Base-by-base conservation (phyloP, 106 monocot genomes). In the Allium cepa region DNA sequence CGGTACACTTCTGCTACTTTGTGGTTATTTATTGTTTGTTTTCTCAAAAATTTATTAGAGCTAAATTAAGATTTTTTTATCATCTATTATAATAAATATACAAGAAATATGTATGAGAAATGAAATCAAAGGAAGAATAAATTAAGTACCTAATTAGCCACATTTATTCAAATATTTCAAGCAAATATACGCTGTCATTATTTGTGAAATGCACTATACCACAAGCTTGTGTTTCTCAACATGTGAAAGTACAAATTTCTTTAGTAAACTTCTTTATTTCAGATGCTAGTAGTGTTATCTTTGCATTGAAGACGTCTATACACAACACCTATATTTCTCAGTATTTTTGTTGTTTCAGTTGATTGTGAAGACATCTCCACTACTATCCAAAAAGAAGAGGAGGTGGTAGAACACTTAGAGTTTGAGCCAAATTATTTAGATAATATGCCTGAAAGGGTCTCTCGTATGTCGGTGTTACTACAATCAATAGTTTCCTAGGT, bases 181-280 rank as follows among this genome's bases (percentile, higher is more conserved):
- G 17, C 16, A 81, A 83, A 79, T 91, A 87, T 11, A 77, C 59
- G 12, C 74, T 76, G 61, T 91, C 79, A 73, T 91, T 83, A 72
- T 91, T 81, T 8, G 90, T 84, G 70, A 91, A 91, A 68, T 83
- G 74, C 17, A 91, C 78, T 61, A 91, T 91, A 50, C 90, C 86
- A 79, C 86, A 72, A 91, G 81, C 70, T 75, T 86, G 66, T 91
- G 86, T 52, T 84, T 87, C 68, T 91, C 80, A 65, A 91, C 79
- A 64, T 87, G 90, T 76, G 64, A 81, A 81, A 91, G 80, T 50
- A 86, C 86, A 53, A 77, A 83, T 91, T 91, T 74, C 82, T 74
- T 68, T 85, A 83, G 9, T 79, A 79, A 62, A 71, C 77, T 13
- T 53, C 69, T 12, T 8, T 71, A 58, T 84, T 79, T 71, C 71